These are phyloP conservation scores for Candida cerambycidarum DNA, from an alignment of 805 yeast species.

Conservation along the genomic window DNA sequence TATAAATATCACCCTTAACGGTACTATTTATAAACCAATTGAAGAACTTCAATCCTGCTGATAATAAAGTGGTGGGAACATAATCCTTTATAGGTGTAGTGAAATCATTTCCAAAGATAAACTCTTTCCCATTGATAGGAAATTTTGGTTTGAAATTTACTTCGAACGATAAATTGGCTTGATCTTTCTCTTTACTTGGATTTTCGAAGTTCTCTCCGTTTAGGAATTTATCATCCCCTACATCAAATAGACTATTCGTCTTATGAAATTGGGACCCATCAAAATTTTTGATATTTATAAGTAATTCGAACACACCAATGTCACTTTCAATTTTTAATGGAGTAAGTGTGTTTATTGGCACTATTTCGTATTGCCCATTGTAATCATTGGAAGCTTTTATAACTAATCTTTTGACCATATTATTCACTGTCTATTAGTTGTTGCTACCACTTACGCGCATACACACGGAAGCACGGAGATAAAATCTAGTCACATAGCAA, in stretches of 20 bases:
- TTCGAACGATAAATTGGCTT: conserved; percentile 33
- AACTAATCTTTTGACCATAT: conserved; percentile 29
- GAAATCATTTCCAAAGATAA: conserved; percentile 71
- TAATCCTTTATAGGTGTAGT: conserved; percentile 55
- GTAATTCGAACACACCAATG: conserved; percentile 37
- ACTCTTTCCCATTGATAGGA: conserved; percentile 49
- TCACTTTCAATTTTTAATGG: conserved; percentile 39
- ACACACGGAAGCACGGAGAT: neutral
- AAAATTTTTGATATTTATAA: conserved; percentile 47
- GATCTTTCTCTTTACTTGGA: conserved; percentile 12
- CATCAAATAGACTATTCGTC: conserved; percentile 30
- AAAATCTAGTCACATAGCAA: neutral
- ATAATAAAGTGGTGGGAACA: conserved; percentile 50
- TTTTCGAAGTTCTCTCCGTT: conserved; percentile 17
- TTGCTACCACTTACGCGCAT: conserved; percentile 1
- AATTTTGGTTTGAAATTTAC: conserved; percentile 43
- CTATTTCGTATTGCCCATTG: conserved; percentile 24
- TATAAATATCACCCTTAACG: conserved; percentile 59
- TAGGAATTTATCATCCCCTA: conserved; percentile 27
- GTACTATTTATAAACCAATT: conserved; percentile 62
- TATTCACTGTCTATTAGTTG: neutral
- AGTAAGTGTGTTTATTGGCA: conserved; percentile 45
- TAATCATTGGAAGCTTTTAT: conserved; percentile 31
- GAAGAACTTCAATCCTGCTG: conserved; percentile 56
- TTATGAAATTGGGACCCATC: conserved; percentile 42